phyloP scores from a whole-genome alignment of 345 rosid genomes.

The Eucalyptus microcorys region DNA sequence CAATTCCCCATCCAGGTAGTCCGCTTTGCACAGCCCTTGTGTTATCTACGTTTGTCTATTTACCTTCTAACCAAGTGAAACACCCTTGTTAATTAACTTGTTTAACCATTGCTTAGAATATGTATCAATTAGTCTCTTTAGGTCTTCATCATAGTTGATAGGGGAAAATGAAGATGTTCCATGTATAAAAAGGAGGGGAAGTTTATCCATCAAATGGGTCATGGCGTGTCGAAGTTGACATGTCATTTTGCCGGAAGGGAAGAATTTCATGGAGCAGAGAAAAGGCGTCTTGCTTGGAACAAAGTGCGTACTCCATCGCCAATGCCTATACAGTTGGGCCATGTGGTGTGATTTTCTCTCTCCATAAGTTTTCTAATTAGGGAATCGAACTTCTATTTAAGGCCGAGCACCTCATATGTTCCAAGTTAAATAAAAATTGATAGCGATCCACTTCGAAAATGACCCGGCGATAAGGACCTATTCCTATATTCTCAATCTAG shows the following conservation, averaged over 20 bases:
- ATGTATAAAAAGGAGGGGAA: not conserved
- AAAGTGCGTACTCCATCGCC: not conserved
- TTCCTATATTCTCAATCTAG: not conserved
- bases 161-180: not conserved
- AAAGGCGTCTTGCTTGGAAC: not conserved
- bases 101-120: rapidly evolving
- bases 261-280: not conserved
- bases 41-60: not conserved
- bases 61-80: not conserved
- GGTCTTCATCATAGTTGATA: not conserved
- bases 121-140: not conserved
- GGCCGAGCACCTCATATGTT: not conserved
- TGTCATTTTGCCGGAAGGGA: not conserved
- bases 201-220: not conserved
- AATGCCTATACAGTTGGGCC: not conserved
- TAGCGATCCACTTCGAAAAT: not conserved
- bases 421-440: not conserved
- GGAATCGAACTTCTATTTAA: not conserved
- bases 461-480: not conserved
- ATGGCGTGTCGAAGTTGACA: not conserved
- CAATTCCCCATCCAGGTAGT: rapidly evolving
- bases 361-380: not conserved
- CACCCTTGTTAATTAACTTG: not conserved
- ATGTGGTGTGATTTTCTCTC: not conserved
- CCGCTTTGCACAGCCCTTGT: rapidly evolving